Base-by-base conservation (phyloP, 2,329 filamentous ascomycete species). In the Leptographium lundbergii region DNA sequence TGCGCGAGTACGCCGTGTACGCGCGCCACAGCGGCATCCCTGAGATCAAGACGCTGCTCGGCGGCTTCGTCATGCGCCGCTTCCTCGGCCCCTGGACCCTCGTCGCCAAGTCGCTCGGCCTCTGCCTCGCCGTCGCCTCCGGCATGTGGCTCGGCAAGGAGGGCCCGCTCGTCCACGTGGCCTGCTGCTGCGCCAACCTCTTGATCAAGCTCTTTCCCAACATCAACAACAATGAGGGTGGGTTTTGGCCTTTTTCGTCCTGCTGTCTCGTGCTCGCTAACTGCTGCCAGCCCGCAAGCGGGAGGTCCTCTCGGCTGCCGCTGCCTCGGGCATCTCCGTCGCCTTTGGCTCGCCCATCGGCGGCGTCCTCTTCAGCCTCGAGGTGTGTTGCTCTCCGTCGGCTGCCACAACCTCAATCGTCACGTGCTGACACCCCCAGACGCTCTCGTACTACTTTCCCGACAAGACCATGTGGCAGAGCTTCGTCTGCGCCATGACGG, bases 391-490 rank as follows among this genome's bases (percentile, higher is more conserved):
- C 19, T 14, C 11, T 42, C 14, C 3, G 3, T 32, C 11, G 4
- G 17, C 63, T 65, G 34, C 19, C 45, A 1, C 17, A 2, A n/a
- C n/a, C n/a, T n/a, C n/a, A n/a, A n/a, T n/a, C n/a, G 24, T 24
- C n/a, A 24, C 11, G 5, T 24, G 22, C 47, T 50, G 14, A 24
- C 22, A 58, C 17, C 11, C 11, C 24, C 58, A 88, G 81, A 90
- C 95, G 80, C 77, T 97, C 3, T 95, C 91, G 0, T 97, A 96
- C 71, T 97, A 96, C 72, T 97, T 97, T 66, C 92, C 94, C 0
- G 92, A 97, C 73, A 97, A 97, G 73, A 97, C 94, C 11, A 97
- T 99, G 94, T 99, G 94, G 94, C 94, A 96, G 71, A 96, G 91
- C 67, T 99, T 99, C 68, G 94, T 99, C 48, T 97, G 94, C 67